These are phyloP conservation scores for Sporodiniella umbellata DNA, from an alignment of 371 early-diverging fungal genomes.

Conservation along the genomic window DNA sequence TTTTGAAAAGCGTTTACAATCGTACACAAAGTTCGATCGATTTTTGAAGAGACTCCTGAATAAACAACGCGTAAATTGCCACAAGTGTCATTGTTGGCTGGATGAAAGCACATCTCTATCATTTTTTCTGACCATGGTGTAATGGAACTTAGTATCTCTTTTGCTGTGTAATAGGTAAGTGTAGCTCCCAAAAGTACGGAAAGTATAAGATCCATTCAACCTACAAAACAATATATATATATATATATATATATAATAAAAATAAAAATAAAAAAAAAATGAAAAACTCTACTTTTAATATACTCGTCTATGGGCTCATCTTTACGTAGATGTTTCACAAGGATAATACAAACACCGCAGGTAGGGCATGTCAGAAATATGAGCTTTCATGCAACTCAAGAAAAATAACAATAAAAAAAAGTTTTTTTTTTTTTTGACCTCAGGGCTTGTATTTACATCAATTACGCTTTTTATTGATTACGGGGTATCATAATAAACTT, in stretches of 20 bases:
- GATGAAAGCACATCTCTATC: conserved; percentile 17
- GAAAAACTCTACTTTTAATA: background rate
- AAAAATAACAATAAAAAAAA: too few relatives aligned
- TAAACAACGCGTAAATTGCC: conserved; percentile 18
- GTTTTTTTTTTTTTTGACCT: too few relatives aligned
- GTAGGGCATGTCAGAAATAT: background rate
- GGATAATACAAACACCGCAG: too few relatives aligned
- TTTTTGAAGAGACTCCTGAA: conserved; percentile 1
- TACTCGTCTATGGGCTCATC: too few relatives aligned
- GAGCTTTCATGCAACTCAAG: too few relatives aligned
- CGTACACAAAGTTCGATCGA: conserved; percentile 14
- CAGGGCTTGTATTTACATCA: too few relatives aligned
- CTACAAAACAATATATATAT: background rate
- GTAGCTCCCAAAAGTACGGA: background rate
- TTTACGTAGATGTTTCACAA: too few relatives aligned
- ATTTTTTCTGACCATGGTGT: conserved; percentile 15
- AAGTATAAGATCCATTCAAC: background rate
- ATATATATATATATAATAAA: too few relatives aligned
- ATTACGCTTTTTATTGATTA: too few relatives aligned
- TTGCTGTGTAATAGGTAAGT: background rate
- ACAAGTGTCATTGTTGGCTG: conserved; percentile 1
- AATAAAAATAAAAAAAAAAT: background rate
- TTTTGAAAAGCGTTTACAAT: conserved; percentile 13
- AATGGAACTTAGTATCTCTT: background rate
- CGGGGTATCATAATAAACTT: too few relatives aligned